Base-by-base conservation (phyloP, 2,329 filamentous ascomycete species). In the Sporothrix schenckii region DNA sequence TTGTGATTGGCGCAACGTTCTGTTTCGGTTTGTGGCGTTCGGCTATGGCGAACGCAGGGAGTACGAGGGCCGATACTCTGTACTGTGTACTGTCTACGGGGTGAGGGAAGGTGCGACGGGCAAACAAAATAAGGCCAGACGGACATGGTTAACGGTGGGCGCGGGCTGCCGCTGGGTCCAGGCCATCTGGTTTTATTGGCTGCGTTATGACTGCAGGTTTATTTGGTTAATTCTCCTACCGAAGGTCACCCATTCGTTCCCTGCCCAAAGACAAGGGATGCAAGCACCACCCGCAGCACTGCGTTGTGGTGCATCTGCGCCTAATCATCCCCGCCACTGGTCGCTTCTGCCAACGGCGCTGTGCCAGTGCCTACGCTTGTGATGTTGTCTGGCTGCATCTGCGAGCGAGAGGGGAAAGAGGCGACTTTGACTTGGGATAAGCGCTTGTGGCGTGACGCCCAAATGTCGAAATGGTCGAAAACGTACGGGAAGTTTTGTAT, bases 11-110 rank as follows among this genome's bases (percentile, higher is more conserved):
- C 68, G 49, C 58, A 27, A 44, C 47, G 60, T 65, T 65, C 49
- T 69, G 68, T 69, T 56, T 69, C 60, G 58, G 53, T 69, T 69
- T 69, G 58, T 69, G 58, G 68, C 58, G 49, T 56, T 50, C 49
- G 68, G 68, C 49, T 69, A 21, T 27, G 68, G 58, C 21, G 21
- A 49, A 69, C 47, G 53, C 53, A 60, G 53, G 41, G 50, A 16
- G 21, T 30, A 49, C 19, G 16, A 30, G 13, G 24, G 27, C 44
- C 41, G 60, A 30, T 30, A 24, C 24, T 24, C 1, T 24, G 24
- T 24, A 24, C 24, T 24, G 24, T 24, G 24, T 24, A 24, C 24
- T 24, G 24, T 24, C 24, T 24, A 49, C 41, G 41, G 39, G 58
- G n/a, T 16, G 47, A 49, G 27, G 54, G n/a, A 58, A 58, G 7